Base-by-base conservation (phyloP, 1,284 basidiomycete genomes). In the Pyrrhoderma noxium region DNA sequence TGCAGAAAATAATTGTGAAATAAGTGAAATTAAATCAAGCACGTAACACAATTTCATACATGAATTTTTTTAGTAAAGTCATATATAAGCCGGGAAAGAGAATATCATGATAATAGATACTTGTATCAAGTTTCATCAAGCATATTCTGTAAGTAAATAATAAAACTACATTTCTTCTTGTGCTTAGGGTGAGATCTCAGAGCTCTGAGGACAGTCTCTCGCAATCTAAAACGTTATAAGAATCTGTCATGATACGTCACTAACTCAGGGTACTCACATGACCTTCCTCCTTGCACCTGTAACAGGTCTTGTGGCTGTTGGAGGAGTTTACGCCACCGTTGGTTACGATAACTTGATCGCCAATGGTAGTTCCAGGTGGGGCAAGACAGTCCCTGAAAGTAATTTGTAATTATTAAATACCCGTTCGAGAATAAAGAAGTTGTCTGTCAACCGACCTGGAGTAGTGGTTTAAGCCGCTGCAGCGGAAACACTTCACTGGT, bases 261-360 rank as follows among this genome's bases (percentile, higher is more conserved):
- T 18, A 40, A 35, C n/a, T 37, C 13, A 44, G 25, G 37, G 19
- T 34, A 67, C 76, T 62, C 60, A 91, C 88, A 72, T 91, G 89
- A 57, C 89, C 88, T 65, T 86, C 83, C 64, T 84, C 79, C 62
- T 88, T 83, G 62, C 89, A 92, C 64, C 87, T 89, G 70, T 88
- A 91, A 65, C 89, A 92, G 41, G 82, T 87, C 70, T 86, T 89
- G 59, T 66, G 79, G 68, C 79, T 85, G 66, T 75, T 79, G 47
- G 54, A 47, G 34, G 57, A 60, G 45, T 58, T 54, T 23, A 68
- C 65, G 38, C 69, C 64, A 34, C 69, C 70, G 40, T 69, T 72
- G 11, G 71, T 67, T 48, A 68, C 57, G 45, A 67, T 62, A 36
- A 52, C 53, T 46, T 61, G 55, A 2, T 77, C 77, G 44, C 67